Conservation (phyloP, 106 monocot genomes). For the Allium fistulosum region DNA sequence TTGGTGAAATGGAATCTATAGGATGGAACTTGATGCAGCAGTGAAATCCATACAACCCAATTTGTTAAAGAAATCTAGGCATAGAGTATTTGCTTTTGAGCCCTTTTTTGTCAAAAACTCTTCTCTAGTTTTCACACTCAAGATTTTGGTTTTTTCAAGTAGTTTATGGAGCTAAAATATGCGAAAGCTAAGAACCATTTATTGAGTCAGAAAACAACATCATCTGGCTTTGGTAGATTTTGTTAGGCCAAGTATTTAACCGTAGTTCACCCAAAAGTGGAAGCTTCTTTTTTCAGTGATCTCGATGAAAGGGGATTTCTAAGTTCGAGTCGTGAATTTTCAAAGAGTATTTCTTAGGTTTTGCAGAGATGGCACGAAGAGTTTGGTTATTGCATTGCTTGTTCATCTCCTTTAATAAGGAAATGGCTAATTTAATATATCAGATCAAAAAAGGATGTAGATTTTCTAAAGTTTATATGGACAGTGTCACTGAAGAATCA, state of each 20-base stretch:
- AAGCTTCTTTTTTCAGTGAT: conserved; percentile 29
- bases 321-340: conserved; percentile 18
- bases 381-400: conserved; percentile 67
- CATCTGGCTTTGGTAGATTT: conserved; percentile 18
- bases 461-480: conserved; percentile 94
- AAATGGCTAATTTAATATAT: conserved; percentile 25
- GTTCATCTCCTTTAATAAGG: conserved; percentile 46
- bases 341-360: conserved; percentile 30
- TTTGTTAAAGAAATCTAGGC: conserved; percentile 4
- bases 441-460: conserved; percentile 35
- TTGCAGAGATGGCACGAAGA: conserved; percentile 44
- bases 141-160: conserved; percentile 16
- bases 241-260: conserved; percentile 37
- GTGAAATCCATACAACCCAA: conserved; percentile 30
- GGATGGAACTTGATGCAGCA: conserved; percentile 63
- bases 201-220: neutral
- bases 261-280: conserved; percentile 54
- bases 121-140: conserved; percentile 48
- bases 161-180: conserved; percentile 23
- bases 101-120: conserved; percentile 33
- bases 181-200: conserved; percentile 9
- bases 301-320: conserved; percentile 14
- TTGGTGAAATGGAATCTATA: conserved; percentile 46
- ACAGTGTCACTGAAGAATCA: conserved; percentile 39
- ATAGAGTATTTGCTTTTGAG: conserved; percentile 36